phyloP scores from a whole-genome alignment of 176 grass and related monocot genomes.

The Carex myosuroides region DNA sequence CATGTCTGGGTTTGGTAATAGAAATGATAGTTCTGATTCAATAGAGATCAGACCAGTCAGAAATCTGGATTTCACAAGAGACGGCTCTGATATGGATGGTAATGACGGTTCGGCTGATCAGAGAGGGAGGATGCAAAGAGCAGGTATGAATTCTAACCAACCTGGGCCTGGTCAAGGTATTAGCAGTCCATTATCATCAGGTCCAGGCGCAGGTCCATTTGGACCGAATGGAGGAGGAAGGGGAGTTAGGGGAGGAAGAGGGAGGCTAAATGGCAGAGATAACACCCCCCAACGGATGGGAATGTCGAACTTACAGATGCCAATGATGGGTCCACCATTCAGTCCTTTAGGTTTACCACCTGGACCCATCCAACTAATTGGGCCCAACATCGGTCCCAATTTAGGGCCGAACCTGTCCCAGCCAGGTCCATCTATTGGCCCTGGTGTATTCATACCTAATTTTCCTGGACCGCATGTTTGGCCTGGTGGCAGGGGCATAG shows the following conservation, averaged over 20 bases:
- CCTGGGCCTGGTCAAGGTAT: conserved; percentile 28
- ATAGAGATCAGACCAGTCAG: conserved; percentile 84
- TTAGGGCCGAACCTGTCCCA: conserved; percentile 30
- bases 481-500: conserved; percentile 71
- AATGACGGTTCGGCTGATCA: conserved; percentile 43
- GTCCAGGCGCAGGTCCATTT: conserved; percentile 26
- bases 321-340: conserved; percentile 67
- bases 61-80: conserved; percentile 73
- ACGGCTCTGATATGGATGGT: conserved; percentile 53
- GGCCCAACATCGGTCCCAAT: conserved; percentile 30
- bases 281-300: conserved; percentile 52
- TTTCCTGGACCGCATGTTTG: conserved; percentile 74
- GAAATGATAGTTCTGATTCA: conserved; percentile 85
- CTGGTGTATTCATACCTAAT: conserved; percentile 59
- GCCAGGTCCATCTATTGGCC: conserved; percentile 49
- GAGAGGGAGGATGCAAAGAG: conserved; percentile 33
- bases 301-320: conserved; percentile 42
- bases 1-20: conserved; percentile 51
- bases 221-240: conserved; percentile 30
- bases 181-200: conserved; percentile 29
- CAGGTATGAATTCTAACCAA: conserved; percentile 26
- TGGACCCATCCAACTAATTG: conserved; percentile 70
- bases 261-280: conserved; percentile 56
- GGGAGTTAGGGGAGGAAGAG: conserved; percentile 43
- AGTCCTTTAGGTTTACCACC: conserved; percentile 57